Evolutionary conservation across 2,329 filamentous ascomycete species (phyloP).

Genomic region (Clarireedia hainanense): DNA sequence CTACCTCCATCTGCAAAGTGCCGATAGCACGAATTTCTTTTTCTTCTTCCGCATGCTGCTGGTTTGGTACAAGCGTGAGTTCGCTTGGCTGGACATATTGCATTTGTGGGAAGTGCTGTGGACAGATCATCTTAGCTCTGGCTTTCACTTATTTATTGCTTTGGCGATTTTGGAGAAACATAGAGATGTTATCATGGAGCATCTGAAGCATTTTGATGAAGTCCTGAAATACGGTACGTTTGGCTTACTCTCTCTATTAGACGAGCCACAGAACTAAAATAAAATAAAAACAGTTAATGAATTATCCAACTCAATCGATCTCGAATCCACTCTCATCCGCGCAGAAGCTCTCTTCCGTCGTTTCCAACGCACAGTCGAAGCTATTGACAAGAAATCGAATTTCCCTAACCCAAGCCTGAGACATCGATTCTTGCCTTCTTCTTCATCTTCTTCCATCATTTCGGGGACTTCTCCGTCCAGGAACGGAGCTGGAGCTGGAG

Average conservation of each 20-base stretch:
- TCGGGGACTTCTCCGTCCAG: no score
- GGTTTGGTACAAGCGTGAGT: conserved; percentile 98
- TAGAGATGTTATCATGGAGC: conserved; percentile 90
- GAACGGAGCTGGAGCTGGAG: neutral
- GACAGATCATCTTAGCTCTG: conserved; percentile 84
- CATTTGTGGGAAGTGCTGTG: conserved; percentile 88
- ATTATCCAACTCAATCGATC: conserved; percentile 84
- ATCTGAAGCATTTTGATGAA: conserved; percentile 91
- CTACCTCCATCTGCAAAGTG: conserved; percentile 79
- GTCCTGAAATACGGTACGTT: conserved; percentile 85
- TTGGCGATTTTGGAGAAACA: conserved; percentile 94
- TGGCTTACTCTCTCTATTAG: neutral
- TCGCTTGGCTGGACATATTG: conserved; percentile 79
- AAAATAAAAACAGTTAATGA: conserved; percentile 65
- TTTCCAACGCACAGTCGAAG: conserved; percentile 83
- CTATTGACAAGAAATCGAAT: conserved; percentile 83
- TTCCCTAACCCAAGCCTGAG: conserved; percentile 54
- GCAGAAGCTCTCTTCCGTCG: conserved; percentile 83
- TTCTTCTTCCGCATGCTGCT: conserved; percentile 99
- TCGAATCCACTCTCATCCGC: conserved; percentile 75
- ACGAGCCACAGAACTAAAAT: neutral
- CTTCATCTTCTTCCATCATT: neutral
- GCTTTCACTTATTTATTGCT: conserved; percentile 92
- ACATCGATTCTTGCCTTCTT: conserved; percentile 15
- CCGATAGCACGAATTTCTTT: conserved; percentile 97